phyloP scores from a whole-genome alignment of 2,329 filamentous ascomycete genomes.

The Diplodia sapinea region DNA sequence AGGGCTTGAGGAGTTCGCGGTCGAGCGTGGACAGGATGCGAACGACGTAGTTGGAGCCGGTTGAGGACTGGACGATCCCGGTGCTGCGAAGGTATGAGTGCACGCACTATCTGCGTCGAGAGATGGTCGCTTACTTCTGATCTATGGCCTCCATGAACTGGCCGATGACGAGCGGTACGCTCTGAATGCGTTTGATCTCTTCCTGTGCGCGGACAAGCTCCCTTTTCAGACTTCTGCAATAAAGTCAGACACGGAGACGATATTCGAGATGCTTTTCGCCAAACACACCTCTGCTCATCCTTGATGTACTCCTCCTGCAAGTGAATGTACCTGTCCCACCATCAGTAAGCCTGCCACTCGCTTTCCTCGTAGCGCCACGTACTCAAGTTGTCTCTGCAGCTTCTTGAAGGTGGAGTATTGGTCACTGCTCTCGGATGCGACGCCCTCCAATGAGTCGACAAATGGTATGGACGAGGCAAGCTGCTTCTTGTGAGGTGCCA shows the following conservation, averaged over 20 bases:
- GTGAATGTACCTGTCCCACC: constrained; percentile 77
- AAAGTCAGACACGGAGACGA: constrained; percentile 15
- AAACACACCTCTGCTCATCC: constrained; percentile 86
- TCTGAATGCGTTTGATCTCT: constrained; percentile 99
- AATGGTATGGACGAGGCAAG: constrained; percentile 81
- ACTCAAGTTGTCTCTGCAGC: constrained; percentile 95
- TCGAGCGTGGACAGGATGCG: constrained; percentile 97
- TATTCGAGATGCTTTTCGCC: neutral
- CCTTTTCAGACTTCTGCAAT: constrained; percentile 82
- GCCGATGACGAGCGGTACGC: constrained; percentile 94
- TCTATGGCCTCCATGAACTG: constrained; percentile 99
- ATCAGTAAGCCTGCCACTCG: constrained; percentile 22
- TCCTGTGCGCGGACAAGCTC: constrained; percentile 97
- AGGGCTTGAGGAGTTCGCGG: constrained; percentile 96
- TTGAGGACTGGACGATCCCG: constrained; percentile 97
- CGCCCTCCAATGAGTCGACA: constrained; percentile 86
- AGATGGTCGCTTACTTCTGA: constrained; percentile 74
- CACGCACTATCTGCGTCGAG: neutral
- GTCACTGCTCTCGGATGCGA: constrained; percentile 80
- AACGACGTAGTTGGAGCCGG: constrained; percentile 98
- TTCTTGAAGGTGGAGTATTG: constrained; percentile 97
- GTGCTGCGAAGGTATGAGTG: constrained; percentile 64
- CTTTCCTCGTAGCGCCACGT: constrained; percentile 46
- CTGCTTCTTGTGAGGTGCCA: constrained; percentile 80
- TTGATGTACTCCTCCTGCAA: constrained; percentile 99